phyloP scores from a whole-genome alignment of 2,329 filamentous ascomycete species.

The Corniculantispora saksenae region DNA sequence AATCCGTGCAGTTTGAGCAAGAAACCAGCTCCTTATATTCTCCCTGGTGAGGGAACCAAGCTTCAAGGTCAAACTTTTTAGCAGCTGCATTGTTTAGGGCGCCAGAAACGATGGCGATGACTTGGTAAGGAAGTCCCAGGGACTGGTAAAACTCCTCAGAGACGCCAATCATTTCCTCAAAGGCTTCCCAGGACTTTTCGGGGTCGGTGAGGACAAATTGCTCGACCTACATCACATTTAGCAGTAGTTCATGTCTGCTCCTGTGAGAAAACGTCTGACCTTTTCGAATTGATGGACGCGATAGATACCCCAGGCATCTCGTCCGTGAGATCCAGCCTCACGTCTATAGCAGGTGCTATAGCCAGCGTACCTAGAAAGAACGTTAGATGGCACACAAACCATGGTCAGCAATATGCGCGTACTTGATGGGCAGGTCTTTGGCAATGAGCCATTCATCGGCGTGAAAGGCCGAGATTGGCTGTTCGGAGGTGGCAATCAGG shows the following conservation, averaged over 20 bases:
- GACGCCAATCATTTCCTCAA: slow-evolving; percentile 87
- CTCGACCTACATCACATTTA: slow-evolving; percentile 51
- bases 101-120: slow-evolving; percentile 94
- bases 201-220: slow-evolving; percentile 81
- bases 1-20: slow-evolving; percentile 97
- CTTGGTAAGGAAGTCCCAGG: slow-evolving; percentile 83
- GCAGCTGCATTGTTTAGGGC: slow-evolving; percentile 75
- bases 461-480: slow-evolving; percentile 91
- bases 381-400: neutral
- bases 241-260: neutral
- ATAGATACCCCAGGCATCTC: slow-evolving; percentile 97
- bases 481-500: slow-evolving; percentile 79
- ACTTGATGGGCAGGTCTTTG: slow-evolving; percentile 86
- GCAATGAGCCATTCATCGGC: slow-evolving; percentile 89
- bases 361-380: slow-evolving; percentile 73
- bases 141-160: slow-evolving; percentile 96
- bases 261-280: slow-evolving; percentile 40
- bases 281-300: slow-evolving; percentile 98
- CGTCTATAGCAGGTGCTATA: slow-evolving; percentile 95
- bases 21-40: slow-evolving; percentile 99
- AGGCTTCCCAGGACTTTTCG: slow-evolving; percentile 88
- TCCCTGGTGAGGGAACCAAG: slow-evolving; percentile 93
- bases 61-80: slow-evolving; percentile 96
- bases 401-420: slow-evolving; percentile 21
- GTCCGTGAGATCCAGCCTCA: slow-evolving; percentile 82